phyloP scores from a whole-genome alignment of 805 yeast genomes.

The Kodamaea lidongshanica region DNA sequence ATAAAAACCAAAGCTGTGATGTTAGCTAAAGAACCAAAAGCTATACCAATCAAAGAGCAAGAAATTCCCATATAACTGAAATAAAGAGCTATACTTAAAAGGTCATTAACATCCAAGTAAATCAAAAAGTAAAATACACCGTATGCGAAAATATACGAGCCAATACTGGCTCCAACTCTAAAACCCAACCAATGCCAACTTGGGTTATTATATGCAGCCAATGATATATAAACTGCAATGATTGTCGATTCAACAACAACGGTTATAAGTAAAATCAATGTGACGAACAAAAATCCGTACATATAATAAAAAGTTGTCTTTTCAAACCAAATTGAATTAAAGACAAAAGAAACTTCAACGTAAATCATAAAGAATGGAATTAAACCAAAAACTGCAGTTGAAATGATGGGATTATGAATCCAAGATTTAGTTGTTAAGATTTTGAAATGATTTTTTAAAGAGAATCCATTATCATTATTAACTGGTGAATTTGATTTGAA shows the following conservation, averaged over 20 bases:
- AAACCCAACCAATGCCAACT: conserved; percentile 85
- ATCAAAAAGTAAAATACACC: conserved; percentile 59
- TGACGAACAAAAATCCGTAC: conserved; percentile 69
- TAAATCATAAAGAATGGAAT: conserved; percentile 78
- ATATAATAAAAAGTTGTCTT: conserved; percentile 72
- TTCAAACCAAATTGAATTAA: conserved; percentile 74
- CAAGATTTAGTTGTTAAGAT: conserved; percentile 12
- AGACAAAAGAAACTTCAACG: conserved; percentile 67
- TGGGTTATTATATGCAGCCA: conserved; percentile 48
- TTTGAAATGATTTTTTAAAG: conserved; percentile 5
- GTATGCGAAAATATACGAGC: conserved; percentile 63
- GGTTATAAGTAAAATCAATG: conserved; percentile 51
- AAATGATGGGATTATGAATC: conserved; percentile 19
- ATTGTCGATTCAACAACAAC: conserved; percentile 68
- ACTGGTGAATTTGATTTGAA: conserved; percentile 5
- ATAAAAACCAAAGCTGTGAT: conserved; percentile 63
- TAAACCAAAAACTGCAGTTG: conserved; percentile 52
- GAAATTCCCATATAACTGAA: conserved; percentile 66
- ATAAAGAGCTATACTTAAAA: conserved; percentile 61
- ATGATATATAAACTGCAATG: conserved; percentile 58
- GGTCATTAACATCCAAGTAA: conserved; percentile 56
- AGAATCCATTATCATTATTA: conserved; percentile 1
- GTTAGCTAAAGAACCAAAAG: conserved; percentile 72
- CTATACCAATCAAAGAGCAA: conserved; percentile 55
- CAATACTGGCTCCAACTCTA: conserved; percentile 60